These are phyloP conservation scores for Actinomortierella ambigua DNA, from an alignment of 371 early-diverging fungal species.

Conservation along the genomic window DNA sequence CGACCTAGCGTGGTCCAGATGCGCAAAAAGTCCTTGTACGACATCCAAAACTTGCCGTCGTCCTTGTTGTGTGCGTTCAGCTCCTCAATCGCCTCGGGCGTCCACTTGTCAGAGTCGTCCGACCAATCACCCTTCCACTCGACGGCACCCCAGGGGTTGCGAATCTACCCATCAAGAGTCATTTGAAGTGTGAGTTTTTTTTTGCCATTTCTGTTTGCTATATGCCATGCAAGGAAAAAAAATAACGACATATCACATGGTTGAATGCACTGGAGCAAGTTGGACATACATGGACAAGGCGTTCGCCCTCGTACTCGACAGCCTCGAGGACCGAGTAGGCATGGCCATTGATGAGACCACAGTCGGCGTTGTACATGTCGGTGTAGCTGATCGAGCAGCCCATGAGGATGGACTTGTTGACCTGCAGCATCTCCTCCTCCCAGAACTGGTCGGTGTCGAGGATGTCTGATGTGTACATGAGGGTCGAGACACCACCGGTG, in stretches of 20 bases:
- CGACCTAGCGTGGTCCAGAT: slow-evolving; percentile 16
- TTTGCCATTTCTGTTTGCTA: too few species aligned
- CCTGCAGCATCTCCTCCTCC: slow-evolving; percentile 32
- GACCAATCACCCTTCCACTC: slow-evolving; percentile 48
- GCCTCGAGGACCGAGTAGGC: slow-evolving; percentile 31
- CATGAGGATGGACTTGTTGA: slow-evolving; percentile 21
- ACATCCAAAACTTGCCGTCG: slow-evolving; percentile 46
- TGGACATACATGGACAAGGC: slow-evolving; percentile 4
- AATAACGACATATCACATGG: too few species aligned
- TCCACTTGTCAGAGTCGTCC: slow-evolving; percentile 34
- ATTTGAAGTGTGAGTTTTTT: too few species aligned
- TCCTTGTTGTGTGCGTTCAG: slow-evolving; percentile 22
- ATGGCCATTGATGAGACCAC: slow-evolving; percentile 20
- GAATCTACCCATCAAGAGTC: too few species aligned
- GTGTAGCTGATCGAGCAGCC: slow-evolving; percentile 19
- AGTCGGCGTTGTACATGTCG: slow-evolving; percentile 17
- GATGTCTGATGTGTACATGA: slow-evolving; percentile 23
- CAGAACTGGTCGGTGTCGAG: slow-evolving; percentile 30
- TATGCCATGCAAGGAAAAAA: too few species aligned
- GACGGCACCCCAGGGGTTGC: slow-evolving; percentile 40
- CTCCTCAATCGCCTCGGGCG: slow-evolving; percentile 17
- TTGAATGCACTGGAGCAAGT: too few species aligned
- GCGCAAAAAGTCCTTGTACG: slow-evolving; percentile 41
- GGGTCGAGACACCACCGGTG: slow-evolving; percentile 41
- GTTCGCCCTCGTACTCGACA: slow-evolving; percentile 17